Evolutionary conservation across 345 rosid genomes (phyloP).

Genomic region (Brassica cretica): DNA sequence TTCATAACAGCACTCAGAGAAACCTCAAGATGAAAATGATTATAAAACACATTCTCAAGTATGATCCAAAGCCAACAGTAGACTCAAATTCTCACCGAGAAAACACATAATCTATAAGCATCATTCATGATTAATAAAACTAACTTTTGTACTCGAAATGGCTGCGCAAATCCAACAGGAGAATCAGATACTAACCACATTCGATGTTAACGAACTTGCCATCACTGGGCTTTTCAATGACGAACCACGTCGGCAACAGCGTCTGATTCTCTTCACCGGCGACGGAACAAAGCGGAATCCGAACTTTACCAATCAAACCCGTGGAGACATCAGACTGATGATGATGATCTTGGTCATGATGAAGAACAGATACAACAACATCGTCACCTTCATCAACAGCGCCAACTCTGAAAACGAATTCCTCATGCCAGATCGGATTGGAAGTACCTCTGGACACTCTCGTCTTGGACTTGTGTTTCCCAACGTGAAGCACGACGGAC

Average conservation of each 20-base stretch:
- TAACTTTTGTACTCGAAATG: neutral
- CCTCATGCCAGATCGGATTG: slow-evolving; percentile 80
- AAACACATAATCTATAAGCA: slow-evolving; percentile 6
- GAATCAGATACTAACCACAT: slow-evolving; percentile 52
- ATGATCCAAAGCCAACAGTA: neutral
- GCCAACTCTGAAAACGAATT: slow-evolving; percentile 59
- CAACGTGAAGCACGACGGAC: slow-evolving; percentile 59
- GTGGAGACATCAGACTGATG: slow-evolving; percentile 46
- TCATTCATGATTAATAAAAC: neutral
- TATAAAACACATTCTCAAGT: neutral
- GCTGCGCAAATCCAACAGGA: neutral
- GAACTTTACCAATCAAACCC: slow-evolving; percentile 55
- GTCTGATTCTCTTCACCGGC: slow-evolving; percentile 54
- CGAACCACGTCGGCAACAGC: slow-evolving; percentile 80
- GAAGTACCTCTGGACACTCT: slow-evolving; percentile 42
- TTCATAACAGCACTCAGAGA: neutral
- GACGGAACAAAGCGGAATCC: slow-evolving; percentile 54
- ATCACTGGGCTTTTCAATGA: slow-evolving; percentile 47
- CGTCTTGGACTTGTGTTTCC: slow-evolving; percentile 69
- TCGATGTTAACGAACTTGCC: slow-evolving; percentile 52
- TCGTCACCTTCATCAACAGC: slow-evolving; percentile 45
- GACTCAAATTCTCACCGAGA: neutral
- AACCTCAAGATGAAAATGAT: neutral
- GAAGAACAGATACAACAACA: slow-evolving; percentile 53
- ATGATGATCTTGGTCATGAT: slow-evolving; percentile 44